Conservation (phyloP, 352 stramenopile genomes). For the Pythium periplocum region DNA sequence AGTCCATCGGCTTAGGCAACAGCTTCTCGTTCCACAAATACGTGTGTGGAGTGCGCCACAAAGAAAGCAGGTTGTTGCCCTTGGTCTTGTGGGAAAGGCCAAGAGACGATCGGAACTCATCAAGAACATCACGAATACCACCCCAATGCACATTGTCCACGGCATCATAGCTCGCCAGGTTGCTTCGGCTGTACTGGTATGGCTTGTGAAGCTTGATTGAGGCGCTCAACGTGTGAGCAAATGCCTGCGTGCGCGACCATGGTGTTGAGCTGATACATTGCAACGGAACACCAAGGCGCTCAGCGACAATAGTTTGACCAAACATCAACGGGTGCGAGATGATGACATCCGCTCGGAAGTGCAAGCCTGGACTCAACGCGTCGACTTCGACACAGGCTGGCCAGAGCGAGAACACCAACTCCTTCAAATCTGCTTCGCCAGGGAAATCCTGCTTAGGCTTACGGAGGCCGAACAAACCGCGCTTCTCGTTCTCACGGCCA, state of each 20-base stretch:
- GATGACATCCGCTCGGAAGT: conserved; percentile 68
- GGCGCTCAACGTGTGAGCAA: conserved; percentile 45
- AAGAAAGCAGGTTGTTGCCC: conserved; percentile 27
- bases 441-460: conserved; percentile 31
- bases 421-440: conserved; percentile 38
- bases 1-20: conserved; percentile 58
- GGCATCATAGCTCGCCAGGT: conserved; percentile 48
- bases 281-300: conserved; percentile 66
- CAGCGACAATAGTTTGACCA: conserved; percentile 53
- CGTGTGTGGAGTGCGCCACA: conserved; percentile 63
- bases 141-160: conserved; percentile 51
- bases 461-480: conserved; percentile 23
- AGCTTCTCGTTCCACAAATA: conserved; percentile 64
- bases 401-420: conserved; percentile 58
- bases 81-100: conserved; percentile 38
- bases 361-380: conserved; percentile 25
- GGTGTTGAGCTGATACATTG: conserved; percentile 59
- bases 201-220: conserved; percentile 24
- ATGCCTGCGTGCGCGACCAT: conserved; percentile 46
- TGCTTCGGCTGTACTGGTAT: conserved; percentile 39
- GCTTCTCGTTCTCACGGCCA: conserved; percentile 28
- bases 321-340: conserved; percentile 62
- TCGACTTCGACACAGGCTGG: conserved; percentile 47
- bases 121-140: conserved; percentile 34
- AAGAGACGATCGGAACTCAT: conserved; percentile 52